Evolutionary conservation across 106 monocot genomes (phyloP), one percentile per base, ranked within the genome.

Genomic region (Agapanthus africanus): DNA sequence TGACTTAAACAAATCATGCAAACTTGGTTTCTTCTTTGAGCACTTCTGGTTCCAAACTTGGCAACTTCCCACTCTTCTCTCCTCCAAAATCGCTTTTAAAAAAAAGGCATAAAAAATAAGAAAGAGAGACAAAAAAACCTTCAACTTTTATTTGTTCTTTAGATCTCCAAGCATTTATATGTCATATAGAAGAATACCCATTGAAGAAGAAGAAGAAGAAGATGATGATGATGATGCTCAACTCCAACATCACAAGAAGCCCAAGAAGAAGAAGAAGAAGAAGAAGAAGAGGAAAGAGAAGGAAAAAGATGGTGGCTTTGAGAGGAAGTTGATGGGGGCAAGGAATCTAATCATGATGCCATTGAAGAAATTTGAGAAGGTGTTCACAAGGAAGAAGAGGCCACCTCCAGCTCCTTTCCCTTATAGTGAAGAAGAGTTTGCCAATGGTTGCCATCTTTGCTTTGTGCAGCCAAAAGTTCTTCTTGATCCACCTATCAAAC

Each of bases 291-390:
- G 49, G 15, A 14, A 49, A 6, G 32, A 50, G 15, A 50, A 39
- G 30, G 42, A 44, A 21, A 42, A 0, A 16, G 42, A 19, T 37
- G 19, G 13, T 66, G 66, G 15, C 1, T 44, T 66, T 44, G 42
- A 15, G 42, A 66, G 42, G 15, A 66, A 50, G 34, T 34, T 49
- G 49, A 38, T 11, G 7, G 68, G 68, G 34, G 74, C 54, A 30
- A 57, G 64, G 56, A 36, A 59, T 32, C 40, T 67, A 13, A 7
- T 74, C 31, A 11, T 74, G 14, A 14, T 32, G n/a, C 74, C 74
- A 22, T 59, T 74, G 19, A 37, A n/a, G 41, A 54, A 59, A 15
- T 42, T 74, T 40, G 52, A 41, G 66, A 74, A 74, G 31, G 65
- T 41, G 3, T 56, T 10, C 18, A 41, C 26, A 14, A n/a, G 16